These are phyloP conservation scores for Sclerotinia sclerotiorum DNA, from an alignment of 2,329 filamentous ascomycete genomes.

Conservation along the genomic window DNA sequence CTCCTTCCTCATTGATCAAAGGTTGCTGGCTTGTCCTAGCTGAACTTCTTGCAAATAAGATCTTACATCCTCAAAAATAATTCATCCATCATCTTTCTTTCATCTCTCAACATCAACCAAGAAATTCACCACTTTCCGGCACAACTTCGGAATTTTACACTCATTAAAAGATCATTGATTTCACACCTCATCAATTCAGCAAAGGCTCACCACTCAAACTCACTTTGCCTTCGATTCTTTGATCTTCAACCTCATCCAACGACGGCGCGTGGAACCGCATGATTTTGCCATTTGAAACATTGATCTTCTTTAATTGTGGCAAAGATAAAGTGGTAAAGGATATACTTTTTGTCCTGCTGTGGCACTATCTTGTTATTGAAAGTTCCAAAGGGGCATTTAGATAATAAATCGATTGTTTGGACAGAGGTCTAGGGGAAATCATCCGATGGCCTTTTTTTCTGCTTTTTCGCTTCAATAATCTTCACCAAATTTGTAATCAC, in stretches of 20 bases:
- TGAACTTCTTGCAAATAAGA: background rate
- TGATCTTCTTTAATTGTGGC: background rate
- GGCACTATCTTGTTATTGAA: background rate
- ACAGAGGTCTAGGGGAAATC: background rate
- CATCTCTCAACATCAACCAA: background rate
- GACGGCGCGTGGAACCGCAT: background rate
- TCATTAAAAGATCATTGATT: background rate
- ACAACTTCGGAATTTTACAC: background rate
- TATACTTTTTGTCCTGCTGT: background rate
- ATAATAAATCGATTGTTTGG: background rate
- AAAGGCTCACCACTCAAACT: too few relatives aligned
- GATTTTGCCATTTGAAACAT: background rate
- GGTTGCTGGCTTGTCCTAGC: background rate
- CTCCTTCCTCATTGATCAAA: background rate
- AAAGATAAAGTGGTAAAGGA: background rate
- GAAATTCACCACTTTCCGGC: background rate
- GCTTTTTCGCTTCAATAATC: background rate
- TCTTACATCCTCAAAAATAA: background rate
- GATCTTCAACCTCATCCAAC: background rate
- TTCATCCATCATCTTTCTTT: background rate
- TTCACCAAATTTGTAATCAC: background rate
- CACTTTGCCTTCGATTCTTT: background rate
- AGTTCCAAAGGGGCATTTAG: background rate
- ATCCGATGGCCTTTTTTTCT: background rate
- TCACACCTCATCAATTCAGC: background rate